Conservation (phyloP, 2,329 filamentous ascomycete genomes). For the Emmonsiellopsis sp. region DNA sequence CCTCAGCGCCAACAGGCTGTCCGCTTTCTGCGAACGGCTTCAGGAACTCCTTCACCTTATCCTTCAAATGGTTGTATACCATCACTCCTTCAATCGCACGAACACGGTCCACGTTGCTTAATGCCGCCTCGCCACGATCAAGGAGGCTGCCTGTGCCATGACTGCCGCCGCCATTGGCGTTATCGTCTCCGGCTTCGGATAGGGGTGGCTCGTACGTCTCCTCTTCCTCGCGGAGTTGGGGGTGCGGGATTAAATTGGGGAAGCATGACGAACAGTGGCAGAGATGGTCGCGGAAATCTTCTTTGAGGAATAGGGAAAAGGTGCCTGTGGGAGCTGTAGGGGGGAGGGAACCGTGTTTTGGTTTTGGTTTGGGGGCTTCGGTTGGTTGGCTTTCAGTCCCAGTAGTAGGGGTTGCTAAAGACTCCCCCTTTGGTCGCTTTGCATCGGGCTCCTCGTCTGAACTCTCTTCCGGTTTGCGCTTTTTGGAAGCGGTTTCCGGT, state of each 20-base stretch:
- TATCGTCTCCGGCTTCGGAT: conserved; percentile 53
- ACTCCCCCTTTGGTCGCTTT: conserved; percentile 42
- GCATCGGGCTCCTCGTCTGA: conserved; percentile 34
- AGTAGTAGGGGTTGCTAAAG: conserved; percentile 34
- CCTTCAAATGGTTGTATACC: conserved; percentile 94
- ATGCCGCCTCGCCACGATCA: conserved; percentile 83
- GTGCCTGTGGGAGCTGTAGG: conserved; percentile 40
- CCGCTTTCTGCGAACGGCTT: conserved; percentile 90
- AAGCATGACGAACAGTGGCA: conserved; percentile 81
- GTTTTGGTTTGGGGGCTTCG: conserved; percentile 41
- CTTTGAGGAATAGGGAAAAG: conserved; percentile 75
- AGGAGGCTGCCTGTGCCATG: conserved; percentile 72
- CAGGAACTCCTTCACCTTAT: conserved; percentile 91
- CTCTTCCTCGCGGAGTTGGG: conserved; percentile 86
- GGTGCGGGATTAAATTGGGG: conserved; percentile 57
- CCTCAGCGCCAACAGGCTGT: conserved; percentile 78
- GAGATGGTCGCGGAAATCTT: conserved; percentile 68
- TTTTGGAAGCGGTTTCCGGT: conserved; percentile 38
- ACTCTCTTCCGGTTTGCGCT: conserved; percentile 55
- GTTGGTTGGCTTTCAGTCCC: conserved; percentile 52
- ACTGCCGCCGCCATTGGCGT: conserved; percentile 43
- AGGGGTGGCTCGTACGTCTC: conserved; percentile 87
- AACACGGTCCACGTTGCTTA: conserved; percentile 87
- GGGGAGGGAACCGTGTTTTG: conserved; percentile 55
- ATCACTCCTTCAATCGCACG: conserved; percentile 92